Percentiles rank a stretch among this genome's conserved stretches.
Evolutionary conservation across 2,329 filamentous ascomycete species (phyloP).

Genomic region (Gaeumannomyces tritici): DNA sequence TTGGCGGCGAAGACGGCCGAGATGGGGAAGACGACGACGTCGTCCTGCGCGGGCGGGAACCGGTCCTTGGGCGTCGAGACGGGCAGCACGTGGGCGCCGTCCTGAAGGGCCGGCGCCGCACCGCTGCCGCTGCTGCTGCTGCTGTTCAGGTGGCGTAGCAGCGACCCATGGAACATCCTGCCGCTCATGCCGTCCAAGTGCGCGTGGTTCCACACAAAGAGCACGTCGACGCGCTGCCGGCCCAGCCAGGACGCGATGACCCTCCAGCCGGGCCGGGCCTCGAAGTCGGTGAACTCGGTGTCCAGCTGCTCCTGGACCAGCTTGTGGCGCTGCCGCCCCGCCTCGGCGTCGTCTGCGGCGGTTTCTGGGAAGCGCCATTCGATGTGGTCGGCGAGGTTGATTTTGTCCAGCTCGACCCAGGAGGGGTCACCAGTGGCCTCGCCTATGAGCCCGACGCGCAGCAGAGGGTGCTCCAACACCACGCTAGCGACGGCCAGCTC

Average conservation of each 20-base stretch:
- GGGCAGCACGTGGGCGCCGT: constrained; percentile 16
- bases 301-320: neutral
- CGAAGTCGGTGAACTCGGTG: neutral
- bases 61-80: constrained; percentile 17
- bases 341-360: neutral
- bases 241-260: neutral
- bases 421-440: neutral
- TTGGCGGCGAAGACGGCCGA: constrained; percentile 29
- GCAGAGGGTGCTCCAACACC: neutral
- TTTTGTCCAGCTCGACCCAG: neutral
- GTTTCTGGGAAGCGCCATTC: neutral
- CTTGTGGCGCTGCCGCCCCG: neutral
- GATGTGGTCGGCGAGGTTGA: neutral
- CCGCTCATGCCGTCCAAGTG: neutral
- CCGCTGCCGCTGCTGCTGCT: too few species aligned
- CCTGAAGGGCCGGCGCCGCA: neutral
- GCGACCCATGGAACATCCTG: neutral
- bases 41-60: constrained; percentile 30
- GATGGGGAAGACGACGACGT: constrained; percentile 26
- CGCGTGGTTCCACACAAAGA: neutral
- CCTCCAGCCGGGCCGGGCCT: neutral
- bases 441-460: neutral
- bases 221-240: neutral
- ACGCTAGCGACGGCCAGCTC: neutral
- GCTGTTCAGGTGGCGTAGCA: neutral